Evolutionary conservation across 192 early-diverging fungal genomes (phyloP).

Genomic region (Podila epicladia): DNA sequence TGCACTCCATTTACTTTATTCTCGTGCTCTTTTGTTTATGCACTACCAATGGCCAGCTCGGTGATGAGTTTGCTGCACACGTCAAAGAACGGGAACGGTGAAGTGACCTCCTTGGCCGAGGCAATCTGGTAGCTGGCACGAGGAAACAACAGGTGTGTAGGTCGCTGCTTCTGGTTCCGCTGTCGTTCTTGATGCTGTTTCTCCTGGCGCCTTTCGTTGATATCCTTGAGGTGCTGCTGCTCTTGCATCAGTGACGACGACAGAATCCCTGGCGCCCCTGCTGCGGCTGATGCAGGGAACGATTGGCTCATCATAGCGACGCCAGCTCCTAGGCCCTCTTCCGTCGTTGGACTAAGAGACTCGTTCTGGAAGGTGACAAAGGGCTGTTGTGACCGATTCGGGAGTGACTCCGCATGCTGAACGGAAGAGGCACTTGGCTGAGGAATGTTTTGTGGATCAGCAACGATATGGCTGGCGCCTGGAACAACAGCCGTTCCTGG

Average conservation of each 20-base stretch:
- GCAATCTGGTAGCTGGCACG: slow-evolving; percentile 38
- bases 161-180: slow-evolving; percentile 42
- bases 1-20: too few species aligned
- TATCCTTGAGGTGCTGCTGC: slow-evolving; percentile 33
- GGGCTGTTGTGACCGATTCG: neutral
- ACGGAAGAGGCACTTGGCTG: slow-evolving; percentile 3
- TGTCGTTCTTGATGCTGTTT: slow-evolving; percentile 40
- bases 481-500: slow-evolving; percentile 49
- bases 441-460: slow-evolving; percentile 49
- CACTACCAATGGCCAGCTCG: slow-evolving; percentile 85
- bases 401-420: neutral
- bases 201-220: slow-evolving; percentile 44
- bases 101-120: slow-evolving; percentile 59
- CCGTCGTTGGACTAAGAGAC: neutral
- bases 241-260: slow-evolving; percentile 40
- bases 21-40: slow-evolving; percentile 22
- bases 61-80: slow-evolving; percentile 95
- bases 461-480: slow-evolving; percentile 52
- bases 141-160: slow-evolving; percentile 50
- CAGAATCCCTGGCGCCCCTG: slow-evolving; percentile 24
- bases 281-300: neutral
- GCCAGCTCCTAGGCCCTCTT: neutral
- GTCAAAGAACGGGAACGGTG: slow-evolving; percentile 93
- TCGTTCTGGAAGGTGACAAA: slow-evolving; percentile 20
- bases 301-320: neutral